Base-by-base conservation (phyloP, 768 basidiomycete species). In the Gyrodon lividus region DNA sequence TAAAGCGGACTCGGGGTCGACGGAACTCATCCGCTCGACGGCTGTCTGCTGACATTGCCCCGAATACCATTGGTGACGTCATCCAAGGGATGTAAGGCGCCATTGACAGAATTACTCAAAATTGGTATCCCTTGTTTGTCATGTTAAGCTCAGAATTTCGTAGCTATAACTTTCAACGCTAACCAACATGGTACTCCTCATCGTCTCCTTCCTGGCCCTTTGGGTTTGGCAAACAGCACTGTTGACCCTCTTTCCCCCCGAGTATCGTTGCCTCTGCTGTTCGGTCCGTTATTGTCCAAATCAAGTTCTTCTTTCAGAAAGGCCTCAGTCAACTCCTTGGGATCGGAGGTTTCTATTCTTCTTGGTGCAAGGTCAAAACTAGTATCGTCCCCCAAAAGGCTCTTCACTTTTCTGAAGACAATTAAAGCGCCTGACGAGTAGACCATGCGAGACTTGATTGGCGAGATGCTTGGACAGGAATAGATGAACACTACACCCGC, bases 381-480 rank as follows among this genome's bases (percentile, higher is more conserved):
- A 16, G 74, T 71, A 44, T 69, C 70, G 13, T 70, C 76, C 45
- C 70, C 70, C 54, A 82, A 74, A 2, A 86, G 62, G 5, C 68
- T 70, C 54, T 83, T 84, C 28, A 80, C 83, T 7, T 78, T 70
- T 45, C 76, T 74, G 60, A 80, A 86, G 6, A 86, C 76, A 17
- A 78, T 67, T 9, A 75, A 59, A 10, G 81, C 80, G 8, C 83
- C 84, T 2, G 87, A 84, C 0, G 92, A 91, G 70, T 95, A 96
- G 31, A 97, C 65, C 90, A 98, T 94, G 39, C 93, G 80, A 54
- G 85, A 76, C 62, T 91, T 92, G 70, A 97, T 78, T 1, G 89
- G 88, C 6, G 89, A 91, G 13, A 70, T 62, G 3, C 84, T 78
- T 0, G 95, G 95, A 66, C 95, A 98, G 17, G 88, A 89, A 70